A percentile compares a stretch with the other conserved stretches of the same genome.
phyloP scores from a whole-genome alignment of 345 rosid species.

The Ceriops decandra region DNA sequence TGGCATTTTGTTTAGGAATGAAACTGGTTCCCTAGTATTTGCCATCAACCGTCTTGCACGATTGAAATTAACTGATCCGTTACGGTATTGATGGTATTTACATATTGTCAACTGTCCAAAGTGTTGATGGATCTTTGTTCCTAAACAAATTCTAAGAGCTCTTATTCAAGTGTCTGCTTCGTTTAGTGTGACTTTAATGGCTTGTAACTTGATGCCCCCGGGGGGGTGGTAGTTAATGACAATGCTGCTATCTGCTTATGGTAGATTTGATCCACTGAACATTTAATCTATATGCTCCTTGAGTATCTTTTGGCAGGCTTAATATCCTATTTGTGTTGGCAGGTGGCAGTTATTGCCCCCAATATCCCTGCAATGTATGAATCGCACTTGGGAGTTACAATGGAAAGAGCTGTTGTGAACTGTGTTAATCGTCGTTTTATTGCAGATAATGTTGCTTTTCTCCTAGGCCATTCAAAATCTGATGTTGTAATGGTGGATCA shows the following conservation, averaged over 20 bases:
- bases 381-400: slow-evolving; percentile 89
- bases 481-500: slow-evolving; percentile 74
- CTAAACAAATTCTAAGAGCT: no score
- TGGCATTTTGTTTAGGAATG: no score
- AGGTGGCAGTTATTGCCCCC: slow-evolving; percentile 90
- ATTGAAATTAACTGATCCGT: no score
- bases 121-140: no score
- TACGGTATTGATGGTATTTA: no score
- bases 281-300: background rate
- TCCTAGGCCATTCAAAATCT: slow-evolving; percentile 68
- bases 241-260: background rate
- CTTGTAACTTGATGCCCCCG: no score
- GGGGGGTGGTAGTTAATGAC: background rate
- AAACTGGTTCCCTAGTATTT: no score
- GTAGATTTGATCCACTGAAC: background rate
- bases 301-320: no score
- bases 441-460: slow-evolving; percentile 66
- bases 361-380: slow-evolving; percentile 78
- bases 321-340: slow-evolving; percentile 17
- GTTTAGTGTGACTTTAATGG: no score
- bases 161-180: no score
- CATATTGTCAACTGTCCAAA: no score
- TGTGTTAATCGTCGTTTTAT: slow-evolving; percentile 74
- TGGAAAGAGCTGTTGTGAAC: slow-evolving; percentile 86
- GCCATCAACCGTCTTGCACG: no score